These are phyloP conservation scores for Schizothecium vesticola DNA, from an alignment of 495 filamentous ascomycete genomes.

Conservation along the genomic window DNA sequence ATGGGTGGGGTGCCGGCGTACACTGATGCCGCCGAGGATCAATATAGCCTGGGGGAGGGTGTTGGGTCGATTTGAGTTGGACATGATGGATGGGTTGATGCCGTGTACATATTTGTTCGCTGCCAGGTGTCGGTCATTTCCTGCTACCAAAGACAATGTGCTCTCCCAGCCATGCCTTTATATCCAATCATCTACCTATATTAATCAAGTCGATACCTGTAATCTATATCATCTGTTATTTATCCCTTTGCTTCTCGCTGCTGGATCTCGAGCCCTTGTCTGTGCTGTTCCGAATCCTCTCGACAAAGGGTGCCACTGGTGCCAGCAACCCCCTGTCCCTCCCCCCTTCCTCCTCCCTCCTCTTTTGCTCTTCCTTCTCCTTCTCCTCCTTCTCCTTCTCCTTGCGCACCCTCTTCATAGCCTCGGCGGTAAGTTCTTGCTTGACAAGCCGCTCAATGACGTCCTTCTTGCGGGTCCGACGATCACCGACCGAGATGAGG, in stretches of 20 bases:
- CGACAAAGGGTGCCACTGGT: neutral
- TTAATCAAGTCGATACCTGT: too few relatives aligned
- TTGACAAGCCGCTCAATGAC: conserved; percentile 67
- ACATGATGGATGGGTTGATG: too few relatives aligned
- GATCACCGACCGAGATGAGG: conserved; percentile 66
- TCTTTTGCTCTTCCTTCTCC: conserved; percentile 6
- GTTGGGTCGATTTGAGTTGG: neutral
- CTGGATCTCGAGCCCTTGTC: neutral
- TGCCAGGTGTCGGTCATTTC: too few relatives aligned
- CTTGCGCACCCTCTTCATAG: conserved; percentile 66
- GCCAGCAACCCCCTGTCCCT: neutral
- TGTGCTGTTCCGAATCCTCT: conserved; percentile 4
- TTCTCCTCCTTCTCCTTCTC: conserved; percentile 39
- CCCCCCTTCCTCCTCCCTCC: neutral
- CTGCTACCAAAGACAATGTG: too few relatives aligned
- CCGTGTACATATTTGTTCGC: too few relatives aligned
- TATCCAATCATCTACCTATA: too few relatives aligned
- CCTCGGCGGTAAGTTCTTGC: conserved; percentile 66
- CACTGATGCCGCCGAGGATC: neutral
- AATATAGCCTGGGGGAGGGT: neutral
- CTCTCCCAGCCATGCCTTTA: too few relatives aligned
- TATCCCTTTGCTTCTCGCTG: neutral
- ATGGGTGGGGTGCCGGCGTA: neutral
- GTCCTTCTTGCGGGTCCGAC: conserved; percentile 72
- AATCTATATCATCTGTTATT: neutral